Evolutionary conservation across 116 monocot species (phyloP), one percentile per base, ranked within the genome.

Genomic region (Papilionanthe hybrid): DNA sequence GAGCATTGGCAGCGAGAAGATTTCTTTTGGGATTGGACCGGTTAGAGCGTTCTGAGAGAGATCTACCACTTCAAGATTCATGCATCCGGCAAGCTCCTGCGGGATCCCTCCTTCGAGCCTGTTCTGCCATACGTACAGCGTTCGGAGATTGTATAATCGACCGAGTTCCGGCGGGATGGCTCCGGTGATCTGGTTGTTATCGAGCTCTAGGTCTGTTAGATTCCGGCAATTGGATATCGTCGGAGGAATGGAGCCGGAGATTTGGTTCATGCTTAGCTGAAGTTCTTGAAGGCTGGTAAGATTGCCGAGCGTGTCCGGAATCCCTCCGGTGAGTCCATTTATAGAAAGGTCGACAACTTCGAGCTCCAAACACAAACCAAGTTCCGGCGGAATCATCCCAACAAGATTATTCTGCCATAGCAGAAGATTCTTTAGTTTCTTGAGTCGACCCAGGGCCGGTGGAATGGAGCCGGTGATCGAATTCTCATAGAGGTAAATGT

Each of bases 351-450:
- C 94, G 9, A 91, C 48, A 3, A 97, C 83, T 5, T 74, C 20
- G 6, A 97, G 87, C 41, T 84, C 80, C 1, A 27, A 7, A 81
- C 90, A 94, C 11, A 15, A 17, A 0, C 89, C 91, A 32, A 97
- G 82, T 60, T 88, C 89, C n/a, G 92, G 81, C 17, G 96, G 96
- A 50, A 96, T 92, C 17, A 86, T 65, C 5, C 93, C 96, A 8
- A 92, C 92, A 10, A 96, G 56, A 41, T 72, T 90, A 83, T 96
- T 96, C 89, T 93, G 90, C 96, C 96, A 96, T 0, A 96, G 82
- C 18, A 96, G 85, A 25, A 96, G 83, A 50, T 92, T 92, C 75
- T n/a, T 43, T 20, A 96, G 84, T 4, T 80, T 79, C 56, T 75
- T 49, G 28, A 93, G 86, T 7, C 76, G 50, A 1, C 93, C 90